phyloP scores from a whole-genome alignment of 1,284 basidiomycete genomes.

The Pyrrhoderma noxium region DNA sequence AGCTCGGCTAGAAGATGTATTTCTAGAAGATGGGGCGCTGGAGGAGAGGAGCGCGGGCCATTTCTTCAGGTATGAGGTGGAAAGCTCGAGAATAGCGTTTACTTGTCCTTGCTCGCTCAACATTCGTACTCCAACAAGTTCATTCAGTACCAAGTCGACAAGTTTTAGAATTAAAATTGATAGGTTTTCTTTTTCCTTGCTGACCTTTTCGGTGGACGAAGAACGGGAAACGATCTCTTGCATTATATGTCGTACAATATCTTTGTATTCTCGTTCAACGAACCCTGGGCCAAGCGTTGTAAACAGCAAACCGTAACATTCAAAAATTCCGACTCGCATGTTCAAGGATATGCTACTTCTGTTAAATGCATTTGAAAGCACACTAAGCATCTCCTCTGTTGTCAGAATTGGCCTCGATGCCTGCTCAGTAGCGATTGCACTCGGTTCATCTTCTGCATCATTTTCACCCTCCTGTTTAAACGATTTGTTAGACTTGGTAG shows the following conservation, averaged over 20 bases:
- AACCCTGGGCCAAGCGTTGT: constrained; percentile 70
- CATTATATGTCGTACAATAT: constrained; percentile 76
- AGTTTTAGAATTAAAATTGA: constrained; percentile 66
- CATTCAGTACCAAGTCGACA: constrained; percentile 72
- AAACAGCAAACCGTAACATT: constrained; percentile 81
- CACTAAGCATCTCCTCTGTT: constrained; percentile 74
- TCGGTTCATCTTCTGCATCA: constrained; percentile 52
- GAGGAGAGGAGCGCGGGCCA: constrained; percentile 93
- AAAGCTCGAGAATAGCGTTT: constrained; percentile 81
- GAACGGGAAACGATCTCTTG: constrained; percentile 65
- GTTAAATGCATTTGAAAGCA: constrained; percentile 77
- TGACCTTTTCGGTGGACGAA: constrained; percentile 19
- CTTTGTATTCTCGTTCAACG: constrained; percentile 78
- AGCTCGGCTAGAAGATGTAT: no score
- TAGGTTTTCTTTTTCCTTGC: constrained; percentile 57
- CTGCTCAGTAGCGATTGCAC: constrained; percentile 44
- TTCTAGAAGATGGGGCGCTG: constrained; percentile 52
- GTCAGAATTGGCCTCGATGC: constrained; percentile 68
- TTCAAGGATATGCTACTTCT: constrained; percentile 62
- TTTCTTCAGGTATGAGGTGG: constrained; percentile 73
- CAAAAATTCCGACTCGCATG: constrained; percentile 79
- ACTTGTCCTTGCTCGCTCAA: constrained; percentile 93
- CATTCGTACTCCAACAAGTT: constrained; percentile 83
- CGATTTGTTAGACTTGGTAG: constrained; percentile 56
- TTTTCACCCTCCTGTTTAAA: constrained; percentile 48